Conservation (phyloP, 768 basidiomycete species). For the Suillus bovinus region DNA sequence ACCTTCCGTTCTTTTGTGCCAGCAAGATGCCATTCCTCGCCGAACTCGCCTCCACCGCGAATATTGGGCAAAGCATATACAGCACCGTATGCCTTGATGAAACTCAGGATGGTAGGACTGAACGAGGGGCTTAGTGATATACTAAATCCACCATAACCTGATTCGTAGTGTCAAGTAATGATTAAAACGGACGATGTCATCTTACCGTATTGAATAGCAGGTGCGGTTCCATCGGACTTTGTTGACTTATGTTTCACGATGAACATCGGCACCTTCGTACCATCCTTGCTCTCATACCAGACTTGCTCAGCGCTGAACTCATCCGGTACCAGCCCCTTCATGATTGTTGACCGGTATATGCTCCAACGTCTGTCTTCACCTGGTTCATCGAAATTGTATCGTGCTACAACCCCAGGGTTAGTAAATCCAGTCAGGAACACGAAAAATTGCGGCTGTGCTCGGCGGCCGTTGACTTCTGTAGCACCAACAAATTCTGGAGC, state of each 20-base stretch:
- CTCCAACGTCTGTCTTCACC: constrained; percentile 55
- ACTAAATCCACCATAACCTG: constrained; percentile 83
- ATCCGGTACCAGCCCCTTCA: constrained; percentile 60
- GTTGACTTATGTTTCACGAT: constrained; percentile 75
- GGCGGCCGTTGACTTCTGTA: constrained; percentile 49
- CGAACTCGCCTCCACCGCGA: constrained; percentile 76
- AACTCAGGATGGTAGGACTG: constrained; percentile 68
- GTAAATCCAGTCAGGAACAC: constrained; percentile 67
- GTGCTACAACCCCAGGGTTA: constrained; percentile 64
- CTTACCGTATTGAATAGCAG: constrained; percentile 75
- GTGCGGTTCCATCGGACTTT: constrained; percentile 69
- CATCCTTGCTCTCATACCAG: constrained; percentile 80
- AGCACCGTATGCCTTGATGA: constrained; percentile 69
- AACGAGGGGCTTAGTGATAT: constrained; percentile 74
- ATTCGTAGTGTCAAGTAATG: neutral
- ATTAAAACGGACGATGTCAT: neutral
- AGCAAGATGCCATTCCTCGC: constrained; percentile 81
- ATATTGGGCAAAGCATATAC: constrained; percentile 62
- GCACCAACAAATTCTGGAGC: constrained; percentile 70
- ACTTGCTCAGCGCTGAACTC: constrained; percentile 77
- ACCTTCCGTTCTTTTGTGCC: constrained; percentile 75
- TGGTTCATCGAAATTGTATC: constrained; percentile 53
- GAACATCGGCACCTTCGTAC: constrained; percentile 84
- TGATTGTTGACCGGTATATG: constrained; percentile 55
- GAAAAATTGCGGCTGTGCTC: constrained; percentile 63